phyloP scores from a whole-genome alignment of 768 basidiomycete genomes.

The Termitomyces sp. region DNA sequence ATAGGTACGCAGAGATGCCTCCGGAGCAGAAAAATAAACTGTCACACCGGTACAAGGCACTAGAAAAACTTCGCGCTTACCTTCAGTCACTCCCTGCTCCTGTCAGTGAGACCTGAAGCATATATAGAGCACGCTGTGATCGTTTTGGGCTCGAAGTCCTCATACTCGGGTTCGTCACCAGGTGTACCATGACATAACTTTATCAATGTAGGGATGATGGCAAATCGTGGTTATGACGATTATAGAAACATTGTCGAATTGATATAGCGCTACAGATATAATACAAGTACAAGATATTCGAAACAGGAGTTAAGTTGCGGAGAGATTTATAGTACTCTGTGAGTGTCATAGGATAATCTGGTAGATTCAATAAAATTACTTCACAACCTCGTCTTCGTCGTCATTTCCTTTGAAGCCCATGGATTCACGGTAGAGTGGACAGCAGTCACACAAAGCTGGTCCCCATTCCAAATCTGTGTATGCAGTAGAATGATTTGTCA shows the following conservation, averaged over 20 bases:
- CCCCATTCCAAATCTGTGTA: conserved; percentile 39
- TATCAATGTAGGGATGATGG: neutral
- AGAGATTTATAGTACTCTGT: neutral
- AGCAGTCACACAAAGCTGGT: conserved; percentile 43
- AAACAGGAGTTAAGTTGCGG: neutral
- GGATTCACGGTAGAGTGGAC: conserved; percentile 41
- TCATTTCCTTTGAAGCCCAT: conserved; percentile 8
- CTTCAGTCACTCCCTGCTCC: conserved; percentile 34
- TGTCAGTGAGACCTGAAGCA: neutral
- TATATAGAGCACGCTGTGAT: neutral
- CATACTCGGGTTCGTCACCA: neutral
- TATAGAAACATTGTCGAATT: neutral
- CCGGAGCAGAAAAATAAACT: conserved; percentile 65
- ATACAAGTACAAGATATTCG: conserved; percentile 1
- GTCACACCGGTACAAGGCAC: conserved; percentile 70
- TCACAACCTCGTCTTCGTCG: conserved; percentile 15
- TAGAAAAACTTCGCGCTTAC: conserved; percentile 62
- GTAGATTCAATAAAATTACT: too few relatives aligned
- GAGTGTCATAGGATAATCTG: neutral
- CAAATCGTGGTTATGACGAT: neutral
- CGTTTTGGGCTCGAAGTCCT: neutral
- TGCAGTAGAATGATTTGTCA: conserved; percentile 5
- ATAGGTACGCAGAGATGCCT: conserved; percentile 78
- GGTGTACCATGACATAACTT: neutral
- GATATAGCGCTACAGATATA: conserved; percentile 1